These are phyloP conservation scores for Lotmaria passim DNA, from an alignment of 208 protist genomes.

Conservation along the genomic window DNA sequence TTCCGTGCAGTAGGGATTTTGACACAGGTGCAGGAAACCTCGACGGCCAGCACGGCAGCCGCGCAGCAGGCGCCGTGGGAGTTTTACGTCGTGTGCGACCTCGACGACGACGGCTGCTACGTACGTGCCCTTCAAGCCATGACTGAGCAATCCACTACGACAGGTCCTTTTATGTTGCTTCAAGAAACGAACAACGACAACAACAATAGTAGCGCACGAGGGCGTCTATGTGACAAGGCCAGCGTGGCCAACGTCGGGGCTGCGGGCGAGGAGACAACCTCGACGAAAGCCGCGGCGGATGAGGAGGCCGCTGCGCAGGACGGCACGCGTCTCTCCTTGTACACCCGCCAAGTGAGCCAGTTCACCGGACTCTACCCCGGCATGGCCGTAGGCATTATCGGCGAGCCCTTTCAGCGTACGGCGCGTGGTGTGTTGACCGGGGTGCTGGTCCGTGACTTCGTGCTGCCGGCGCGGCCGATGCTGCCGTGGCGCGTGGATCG, in stretches of 20 bases:
- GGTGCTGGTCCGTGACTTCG: conserved; percentile 73
- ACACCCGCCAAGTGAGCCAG: conserved; percentile 48
- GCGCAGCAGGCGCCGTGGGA: conserved; percentile 78
- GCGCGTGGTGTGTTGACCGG: conserved; percentile 72
- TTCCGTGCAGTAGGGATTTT: conserved; percentile 78
- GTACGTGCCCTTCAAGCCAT: conserved; percentile 54
- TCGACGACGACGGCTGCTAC: conserved; percentile 70
- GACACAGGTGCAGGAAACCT: conserved; percentile 65
- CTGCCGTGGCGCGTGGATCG: conserved; percentile 69
- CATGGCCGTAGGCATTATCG: conserved; percentile 82
- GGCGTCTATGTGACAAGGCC: background rate
- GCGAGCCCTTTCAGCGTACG: conserved; percentile 80
- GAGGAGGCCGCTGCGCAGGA: conserved; percentile 29
- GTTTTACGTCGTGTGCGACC: conserved; percentile 73
- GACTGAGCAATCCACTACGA: conserved; percentile 23
- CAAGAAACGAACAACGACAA: background rate
- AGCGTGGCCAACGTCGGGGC: background rate
- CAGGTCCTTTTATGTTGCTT: conserved; percentile 20
- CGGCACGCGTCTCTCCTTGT: conserved; percentile 66
- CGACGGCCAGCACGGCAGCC: conserved; percentile 30
- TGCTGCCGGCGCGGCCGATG: conserved; percentile 59
- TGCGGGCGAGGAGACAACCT: conserved; percentile 22
- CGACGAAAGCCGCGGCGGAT: conserved; percentile 33
- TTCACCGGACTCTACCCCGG: conserved; percentile 88
- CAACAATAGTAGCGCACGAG: background rate